These are phyloP conservation scores for Arthrocladium fulminans DNA, from an alignment of 2,329 filamentous ascomycete genomes.

Conservation along the genomic window DNA sequence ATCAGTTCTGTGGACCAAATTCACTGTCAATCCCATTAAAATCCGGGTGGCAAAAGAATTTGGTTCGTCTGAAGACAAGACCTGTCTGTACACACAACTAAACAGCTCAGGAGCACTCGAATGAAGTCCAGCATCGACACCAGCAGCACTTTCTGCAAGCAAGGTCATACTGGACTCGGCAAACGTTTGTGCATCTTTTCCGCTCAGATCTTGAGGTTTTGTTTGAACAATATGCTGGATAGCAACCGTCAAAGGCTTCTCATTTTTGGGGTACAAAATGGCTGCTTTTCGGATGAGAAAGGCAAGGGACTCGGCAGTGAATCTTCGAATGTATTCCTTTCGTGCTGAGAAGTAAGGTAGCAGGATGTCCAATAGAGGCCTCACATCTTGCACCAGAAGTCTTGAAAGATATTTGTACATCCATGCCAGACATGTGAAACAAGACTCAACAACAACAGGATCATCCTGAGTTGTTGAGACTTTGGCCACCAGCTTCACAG, in stretches of 20 bases:
- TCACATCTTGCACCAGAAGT: conserved; percentile 73
- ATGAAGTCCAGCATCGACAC: conserved; percentile 50
- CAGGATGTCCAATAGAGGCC: conserved; percentile 76
- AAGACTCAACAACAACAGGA: conserved; percentile 93
- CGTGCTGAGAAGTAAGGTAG: conserved; percentile 69
- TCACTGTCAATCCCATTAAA: conserved; percentile 67
- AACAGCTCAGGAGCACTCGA: conserved; percentile 49
- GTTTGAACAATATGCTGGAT: conserved; percentile 64
- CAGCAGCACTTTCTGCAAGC: conserved; percentile 71
- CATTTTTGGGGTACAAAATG: conserved; percentile 63
- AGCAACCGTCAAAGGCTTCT: conserved; percentile 59
- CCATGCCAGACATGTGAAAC: conserved; percentile 87
- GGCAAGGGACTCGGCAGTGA: conserved; percentile 89
- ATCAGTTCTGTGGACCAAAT: conserved; percentile 72
- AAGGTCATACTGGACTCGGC: conserved; percentile 62
- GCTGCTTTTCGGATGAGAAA: conserved; percentile 88
- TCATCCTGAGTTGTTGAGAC: conserved; percentile 70
- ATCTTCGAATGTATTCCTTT: conserved; percentile 79
- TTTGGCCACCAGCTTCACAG: conserved; percentile 65
- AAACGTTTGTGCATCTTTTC: conserved; percentile 23
- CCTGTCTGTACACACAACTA: conserved; percentile 32
- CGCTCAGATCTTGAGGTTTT: conserved; percentile 37
- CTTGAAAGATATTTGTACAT: conserved; percentile 94
- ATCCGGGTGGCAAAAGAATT: neutral
- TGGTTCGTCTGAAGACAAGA: neutral